Evolutionary conservation across 2,329 filamentous ascomycete genomes (phyloP).

Genomic region (Geoglossum cookeanum): DNA sequence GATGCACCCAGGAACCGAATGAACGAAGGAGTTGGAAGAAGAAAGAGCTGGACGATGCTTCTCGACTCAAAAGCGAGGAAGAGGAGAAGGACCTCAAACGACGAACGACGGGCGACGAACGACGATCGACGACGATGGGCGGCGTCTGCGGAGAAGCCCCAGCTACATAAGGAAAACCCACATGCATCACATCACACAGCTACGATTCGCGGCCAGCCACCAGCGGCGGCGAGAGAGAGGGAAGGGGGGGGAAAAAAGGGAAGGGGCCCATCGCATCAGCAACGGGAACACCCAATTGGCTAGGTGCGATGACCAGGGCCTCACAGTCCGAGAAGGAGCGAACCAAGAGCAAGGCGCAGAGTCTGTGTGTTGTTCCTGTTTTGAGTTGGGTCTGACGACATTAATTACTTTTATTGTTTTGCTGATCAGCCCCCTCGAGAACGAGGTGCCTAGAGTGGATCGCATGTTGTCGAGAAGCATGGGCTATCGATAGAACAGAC

Average conservation of each 20-base stretch:
- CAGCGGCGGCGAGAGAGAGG: not conserved
- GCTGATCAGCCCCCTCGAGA: not conserved
- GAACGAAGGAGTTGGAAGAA: not conserved
- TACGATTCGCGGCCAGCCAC: not conserved
- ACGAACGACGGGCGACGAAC: not conserved
- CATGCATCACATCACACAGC: not conserved
- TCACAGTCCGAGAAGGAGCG: not conserved
- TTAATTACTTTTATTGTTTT: not conserved
- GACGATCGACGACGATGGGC: not conserved
- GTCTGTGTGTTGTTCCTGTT: not conserved
- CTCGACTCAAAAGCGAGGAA: not conserved
- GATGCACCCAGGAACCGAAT: not conserved
- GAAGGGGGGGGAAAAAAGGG: not conserved
- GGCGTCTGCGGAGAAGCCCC: not conserved
- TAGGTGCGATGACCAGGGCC: not conserved
- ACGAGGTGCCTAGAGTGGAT: not conserved
- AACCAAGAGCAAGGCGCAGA: not conserved
- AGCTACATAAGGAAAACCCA: not conserved
- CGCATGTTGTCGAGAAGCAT: not conserved
- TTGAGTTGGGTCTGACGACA: not conserved
- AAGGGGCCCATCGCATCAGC: not conserved
- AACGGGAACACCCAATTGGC: not conserved
- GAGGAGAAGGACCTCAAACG: not conserved
- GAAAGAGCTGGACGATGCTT: not conserved
- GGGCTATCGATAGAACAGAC: not conserved